phyloP scores from a whole-genome alignment of 345 rosid genomes.

The Kandelia obovata region DNA sequence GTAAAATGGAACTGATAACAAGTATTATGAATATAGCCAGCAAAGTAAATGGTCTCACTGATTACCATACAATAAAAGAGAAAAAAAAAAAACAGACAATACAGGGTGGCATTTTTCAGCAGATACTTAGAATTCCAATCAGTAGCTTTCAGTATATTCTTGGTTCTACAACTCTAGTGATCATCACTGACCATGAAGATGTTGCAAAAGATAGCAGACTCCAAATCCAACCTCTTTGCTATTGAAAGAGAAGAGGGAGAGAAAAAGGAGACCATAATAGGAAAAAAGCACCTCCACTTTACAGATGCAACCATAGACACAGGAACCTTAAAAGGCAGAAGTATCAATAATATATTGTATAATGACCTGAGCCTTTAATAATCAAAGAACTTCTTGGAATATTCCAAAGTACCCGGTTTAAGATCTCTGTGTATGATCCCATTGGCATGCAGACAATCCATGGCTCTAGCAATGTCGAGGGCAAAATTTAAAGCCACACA shows the following conservation, averaged over 20 bases:
- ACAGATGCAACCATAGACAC: too few species aligned
- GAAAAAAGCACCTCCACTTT: too few species aligned
- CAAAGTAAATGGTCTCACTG: too few species aligned
- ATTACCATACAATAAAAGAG: too few species aligned
- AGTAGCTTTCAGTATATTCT: too few species aligned
- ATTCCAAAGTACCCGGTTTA: constrained; percentile 63
- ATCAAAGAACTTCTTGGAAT: background rate
- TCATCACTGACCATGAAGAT: background rate
- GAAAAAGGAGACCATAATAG: background rate
- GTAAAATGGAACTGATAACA: too few species aligned
- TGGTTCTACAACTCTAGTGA: too few species aligned
- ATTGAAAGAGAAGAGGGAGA: background rate
- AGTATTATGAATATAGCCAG: too few species aligned
- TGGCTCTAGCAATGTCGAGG: constrained; percentile 82
- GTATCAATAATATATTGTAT: background rate
- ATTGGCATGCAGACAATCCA: constrained; percentile 95
- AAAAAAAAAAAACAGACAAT: background rate
- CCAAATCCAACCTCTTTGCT: background rate
- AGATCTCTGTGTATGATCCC: constrained; percentile 97
- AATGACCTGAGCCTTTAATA: background rate
- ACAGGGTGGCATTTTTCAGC: too few species aligned
- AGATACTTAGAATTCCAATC: too few species aligned
- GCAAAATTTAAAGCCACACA: constrained; percentile 57
- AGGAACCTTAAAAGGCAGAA: background rate
- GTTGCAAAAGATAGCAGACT: background rate